A percentile compares a stretch with the other conserved stretches of the same genome.
Conservation (phyloP, 2,329 filamentous ascomycete genomes). For the Arthroderma sp. region DNA sequence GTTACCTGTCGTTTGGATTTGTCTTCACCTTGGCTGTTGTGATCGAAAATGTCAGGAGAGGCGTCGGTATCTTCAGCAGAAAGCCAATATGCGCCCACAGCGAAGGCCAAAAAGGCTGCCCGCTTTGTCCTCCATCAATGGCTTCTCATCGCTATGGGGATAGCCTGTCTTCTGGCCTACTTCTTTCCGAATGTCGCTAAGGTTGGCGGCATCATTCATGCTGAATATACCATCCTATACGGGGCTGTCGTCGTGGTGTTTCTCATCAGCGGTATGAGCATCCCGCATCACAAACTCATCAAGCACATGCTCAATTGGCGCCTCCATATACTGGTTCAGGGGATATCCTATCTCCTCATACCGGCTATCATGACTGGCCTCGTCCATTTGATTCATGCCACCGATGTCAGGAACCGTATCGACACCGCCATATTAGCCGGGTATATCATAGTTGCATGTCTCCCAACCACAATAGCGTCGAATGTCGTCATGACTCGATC, state of each 20-base stretch:
- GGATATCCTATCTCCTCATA: slow-evolving; percentile 53
- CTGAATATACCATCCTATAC: slow-evolving; percentile 45
- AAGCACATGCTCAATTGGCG: slow-evolving; percentile 54
- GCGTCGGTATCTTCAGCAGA: too few relatives aligned
- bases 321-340: slow-evolving; percentile 54
- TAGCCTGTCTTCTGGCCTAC: slow-evolving; percentile 41
- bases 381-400: slow-evolving; percentile 39
- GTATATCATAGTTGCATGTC: slow-evolving; percentile 52
- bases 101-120: too few relatives aligned
- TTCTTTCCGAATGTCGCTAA: slow-evolving; percentile 40
- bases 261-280: slow-evolving; percentile 56
- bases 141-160: slow-evolving; percentile 49
- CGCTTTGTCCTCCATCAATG: slow-evolving; percentile 42
- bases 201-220: slow-evolving; percentile 28
- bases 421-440: slow-evolving; percentile 54
- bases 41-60: too few relatives aligned
- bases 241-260: slow-evolving; percentile 58
- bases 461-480: slow-evolving; percentile 59
- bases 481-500: slow-evolving; percentile 63
- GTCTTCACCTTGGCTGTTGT: too few relatives aligned
- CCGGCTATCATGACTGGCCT: slow-evolving; percentile 48
- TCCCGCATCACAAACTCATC: slow-evolving; percentile 48
- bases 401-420: slow-evolving; percentile 35
- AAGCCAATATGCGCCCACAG: too few relatives aligned
- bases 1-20: too few relatives aligned